A percentile compares a stretch with the other conserved stretches of the same genome.
phyloP scores from a whole-genome alignment of 2,329 filamentous ascomycete species.

The Aureobasidium sp. region DNA sequence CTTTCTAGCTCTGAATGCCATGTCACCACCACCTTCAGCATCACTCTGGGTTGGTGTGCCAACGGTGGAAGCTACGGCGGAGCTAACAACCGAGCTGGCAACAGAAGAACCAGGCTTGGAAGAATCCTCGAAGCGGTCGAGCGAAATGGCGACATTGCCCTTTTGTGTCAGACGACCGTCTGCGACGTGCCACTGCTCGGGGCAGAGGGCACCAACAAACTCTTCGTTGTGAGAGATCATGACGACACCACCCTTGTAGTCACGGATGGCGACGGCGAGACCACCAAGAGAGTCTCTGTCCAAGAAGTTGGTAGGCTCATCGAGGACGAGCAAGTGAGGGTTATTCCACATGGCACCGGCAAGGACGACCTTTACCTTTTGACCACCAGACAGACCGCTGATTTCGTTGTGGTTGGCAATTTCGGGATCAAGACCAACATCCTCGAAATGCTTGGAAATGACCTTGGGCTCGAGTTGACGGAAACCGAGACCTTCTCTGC shows the following conservation, averaged over 20 bases:
- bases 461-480: slow-evolving; percentile 85
- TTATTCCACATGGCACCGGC: slow-evolving; percentile 74
- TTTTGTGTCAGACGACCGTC: slow-evolving; percentile 83
- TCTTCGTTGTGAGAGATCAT: slow-evolving; percentile 99
- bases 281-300: slow-evolving; percentile 95
- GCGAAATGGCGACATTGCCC: slow-evolving; percentile 63
- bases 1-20: slow-evolving; percentile 88
- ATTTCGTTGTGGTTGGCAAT: slow-evolving; percentile 99
- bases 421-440: slow-evolving; percentile 90
- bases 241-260: slow-evolving; percentile 96
- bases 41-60: slow-evolving; percentile 40
- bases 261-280: slow-evolving; percentile 92
- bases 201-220: slow-evolving; percentile 91
- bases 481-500: slow-evolving; percentile 96
- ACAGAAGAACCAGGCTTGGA: slow-evolving; percentile 54
- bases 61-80: slow-evolving; percentile 25
- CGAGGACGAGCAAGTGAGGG: slow-evolving; percentile 90
- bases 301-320: slow-evolving; percentile 99
- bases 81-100: slow-evolving; percentile 43
- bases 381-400: slow-evolving; percentile 86
- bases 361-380: slow-evolving; percentile 98
- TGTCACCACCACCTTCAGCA: slow-evolving; percentile 72
- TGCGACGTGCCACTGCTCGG: slow-evolving; percentile 91
- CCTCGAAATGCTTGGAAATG: slow-evolving; percentile 97
- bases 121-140: slow-evolving; percentile 82